Evolutionary conservation across 2,329 filamentous ascomycete genomes (phyloP), one percentile per base, ranked within the genome.

Genomic region (Zymoseptoria crescenta): DNA sequence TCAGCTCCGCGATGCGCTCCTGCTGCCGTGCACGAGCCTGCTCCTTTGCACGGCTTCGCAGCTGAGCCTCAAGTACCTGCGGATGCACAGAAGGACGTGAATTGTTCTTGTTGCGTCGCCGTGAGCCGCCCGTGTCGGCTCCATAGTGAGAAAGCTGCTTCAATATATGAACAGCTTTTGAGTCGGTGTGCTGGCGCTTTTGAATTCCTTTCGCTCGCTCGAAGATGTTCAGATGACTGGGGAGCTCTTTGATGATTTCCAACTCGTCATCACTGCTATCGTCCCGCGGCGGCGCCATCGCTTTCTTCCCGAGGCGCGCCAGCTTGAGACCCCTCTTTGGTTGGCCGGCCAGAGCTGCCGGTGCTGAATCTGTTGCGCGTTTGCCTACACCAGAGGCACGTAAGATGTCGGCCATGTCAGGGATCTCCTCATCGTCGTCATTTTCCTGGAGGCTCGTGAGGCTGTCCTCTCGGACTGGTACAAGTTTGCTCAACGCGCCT

Each of bases 1-100:
- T 85, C 49, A 99, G 81, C 65, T 86, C 81, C 58, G 90, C 85
- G 20, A 97, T 81, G 57, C 87, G 87, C 65, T 89, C 86, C 60
- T 89, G 84, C 56, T 90, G 86, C 72, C 94, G 91, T 49, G 83
- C 75, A 61, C 85, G 85, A 51, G 91, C 92, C 74, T 99, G 94
- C 61, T 87, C 81, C 51, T 89, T 85, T 5, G 91, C 91, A 61
- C 86, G 86, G 64, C 84, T 82, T 45, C 87, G 80, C 7, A 97
- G 77, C 35, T 79, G 81, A 8, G 80, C 76, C 52, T 92, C 85
- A 56, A 96, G 80, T 65, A 94, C 85, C 28, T 80, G 82, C 0
- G 81, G 77, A 7, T 84, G 90, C 79, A 96, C 88, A 8, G 79
- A 80, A 52, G 75, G 76, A 59, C 77, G 81, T 55, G 69, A 70